Evolutionary conservation across 1,284 basidiomycete genomes (phyloP), one percentile per base, ranked within the genome.

Genomic region (Ceratobasidium sp.): DNA sequence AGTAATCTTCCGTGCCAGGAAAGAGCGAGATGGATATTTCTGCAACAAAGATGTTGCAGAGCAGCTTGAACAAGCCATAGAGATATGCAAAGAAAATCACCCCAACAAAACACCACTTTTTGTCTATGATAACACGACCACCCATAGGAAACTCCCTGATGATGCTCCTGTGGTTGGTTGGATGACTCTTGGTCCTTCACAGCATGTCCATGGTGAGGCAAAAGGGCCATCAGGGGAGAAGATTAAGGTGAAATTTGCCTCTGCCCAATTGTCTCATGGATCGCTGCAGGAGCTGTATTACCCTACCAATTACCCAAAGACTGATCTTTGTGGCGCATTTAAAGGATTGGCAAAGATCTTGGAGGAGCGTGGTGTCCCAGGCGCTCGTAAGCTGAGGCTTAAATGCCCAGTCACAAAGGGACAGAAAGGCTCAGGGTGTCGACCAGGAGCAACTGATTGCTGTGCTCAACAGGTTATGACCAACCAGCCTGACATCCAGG

Each of bases 1-100:
- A 15, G 53, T 85, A 2, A 49, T 86, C 5, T 78, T 88, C 7
- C 84, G 87, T 68, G 88, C 88, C 81, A 85, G 87, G 6, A 88
- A 89, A 78, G 86, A 84, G 81, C 84, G 87, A 68, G 84, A 88
- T n/a, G 84, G 87, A 0, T 87, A 85, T 71, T 87, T 87, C 71
- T 79, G 76, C 9, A 82, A 80, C 0, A 85, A 87, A 26, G 81
- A 87, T n/a, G 42, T 86, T 2, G 40, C 86, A 7, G 10, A 72
- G n/a, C 84, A 86, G 63, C 81, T 83, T 28, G 81, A 83, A 13
- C 78, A 80, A 9, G 84, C 84, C 0, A 86, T 86, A 71, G 81
- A 86, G 69, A 83, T 86, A 70, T 84, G 86, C 70, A 83, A 86
- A 77, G 80, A 75, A 6, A 77, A 81, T 26, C 84, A 83, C 23